Base-by-base conservation (phyloP, 768 basidiomycete species). In the Podaxis rugospora region DNA sequence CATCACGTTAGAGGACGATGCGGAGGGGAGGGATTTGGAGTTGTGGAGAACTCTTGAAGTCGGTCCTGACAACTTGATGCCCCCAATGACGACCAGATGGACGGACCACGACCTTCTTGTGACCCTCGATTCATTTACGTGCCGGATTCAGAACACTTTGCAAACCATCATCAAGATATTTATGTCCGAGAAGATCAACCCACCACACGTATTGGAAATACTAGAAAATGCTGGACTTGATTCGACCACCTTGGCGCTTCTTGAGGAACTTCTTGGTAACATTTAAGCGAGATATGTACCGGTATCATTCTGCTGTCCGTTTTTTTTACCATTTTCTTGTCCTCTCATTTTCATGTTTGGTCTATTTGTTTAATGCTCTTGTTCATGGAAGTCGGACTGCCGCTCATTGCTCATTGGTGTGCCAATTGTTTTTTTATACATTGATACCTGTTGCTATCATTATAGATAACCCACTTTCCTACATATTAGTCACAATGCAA, bases 141-240 rank as follows among this genome's bases (percentile, higher is more conserved):
- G 84, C 6, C 80, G 95, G 46, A 86, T 95, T 57, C 87, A 92
- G 69, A 94, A 95, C 68, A 83, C 89, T 2, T 72, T 85, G 27
- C 69, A 74, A 37, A 69, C 76, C 10, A 64, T 79, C 47, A 67
- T 68, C n/a, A 64, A 69, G 55, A 69, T 68, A 62, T 68, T 69
- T 51, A 60, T 65, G 6, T 63, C 65, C 3, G 66, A 66, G 11
- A 57, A 64, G 10, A 67, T 70, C 46, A 70, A 70, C 49, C 62
- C 69, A 16, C 68, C 69, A n/a, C 65, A 80, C 44, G 64, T 81
- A 58, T 65, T 70, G 54, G 70, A 71, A n/a, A 64, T 80, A 63
- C 67, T 71, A 63, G 66, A 70, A 57, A 69, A 70, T 18, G 77
- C 74, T 14, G 76, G 68, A 14, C 69, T 85, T 37, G 80, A 84